phyloP scores from a whole-genome alignment of 192 early-diverging fungal species.

The Chytriomyces sp. region DNA sequence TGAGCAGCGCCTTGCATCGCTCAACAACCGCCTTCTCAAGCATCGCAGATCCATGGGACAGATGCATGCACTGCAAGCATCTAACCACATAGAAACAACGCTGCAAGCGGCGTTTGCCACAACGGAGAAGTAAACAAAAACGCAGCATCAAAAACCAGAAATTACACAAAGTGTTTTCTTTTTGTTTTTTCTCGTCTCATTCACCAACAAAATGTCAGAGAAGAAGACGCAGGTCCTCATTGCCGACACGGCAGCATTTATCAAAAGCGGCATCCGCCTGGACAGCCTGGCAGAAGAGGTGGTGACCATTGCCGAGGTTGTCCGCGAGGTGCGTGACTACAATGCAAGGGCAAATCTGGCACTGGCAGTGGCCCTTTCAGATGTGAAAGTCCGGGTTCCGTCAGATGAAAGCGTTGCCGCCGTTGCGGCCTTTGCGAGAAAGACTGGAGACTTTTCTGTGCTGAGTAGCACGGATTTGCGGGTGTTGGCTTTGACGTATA shows the following conservation, averaged over 20 bases:
- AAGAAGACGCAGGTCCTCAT: constrained; percentile 4
- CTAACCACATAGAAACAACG: no score
- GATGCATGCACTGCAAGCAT: no score
- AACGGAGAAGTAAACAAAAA: no score
- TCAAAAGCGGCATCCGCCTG: constrained; percentile 42
- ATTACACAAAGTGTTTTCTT: neutral
- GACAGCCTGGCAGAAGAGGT: constrained; percentile 71
- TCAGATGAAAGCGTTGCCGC: constrained; percentile 21
- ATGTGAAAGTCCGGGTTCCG: constrained; percentile 12
- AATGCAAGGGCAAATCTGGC: constrained; percentile 46
- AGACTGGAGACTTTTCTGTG: constrained; percentile 87
- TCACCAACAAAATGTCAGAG: neutral
- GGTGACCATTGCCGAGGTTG: constrained; percentile 84
- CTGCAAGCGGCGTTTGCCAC: no score
- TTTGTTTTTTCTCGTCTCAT: neutral
- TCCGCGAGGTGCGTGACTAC: constrained; percentile 80
- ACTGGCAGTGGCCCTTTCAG: constrained; percentile 11
- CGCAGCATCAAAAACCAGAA: no score
- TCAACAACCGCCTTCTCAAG: no score
- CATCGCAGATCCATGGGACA: no score
- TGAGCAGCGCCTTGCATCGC: no score
- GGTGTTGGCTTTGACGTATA: constrained; percentile 86
- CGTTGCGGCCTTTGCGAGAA: constrained; percentile 83
- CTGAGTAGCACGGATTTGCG: constrained; percentile 85
- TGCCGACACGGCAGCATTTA: constrained; percentile 31